Conservation (phyloP, 176 grass and related monocot species). For the Oryza australiensis region DNA sequence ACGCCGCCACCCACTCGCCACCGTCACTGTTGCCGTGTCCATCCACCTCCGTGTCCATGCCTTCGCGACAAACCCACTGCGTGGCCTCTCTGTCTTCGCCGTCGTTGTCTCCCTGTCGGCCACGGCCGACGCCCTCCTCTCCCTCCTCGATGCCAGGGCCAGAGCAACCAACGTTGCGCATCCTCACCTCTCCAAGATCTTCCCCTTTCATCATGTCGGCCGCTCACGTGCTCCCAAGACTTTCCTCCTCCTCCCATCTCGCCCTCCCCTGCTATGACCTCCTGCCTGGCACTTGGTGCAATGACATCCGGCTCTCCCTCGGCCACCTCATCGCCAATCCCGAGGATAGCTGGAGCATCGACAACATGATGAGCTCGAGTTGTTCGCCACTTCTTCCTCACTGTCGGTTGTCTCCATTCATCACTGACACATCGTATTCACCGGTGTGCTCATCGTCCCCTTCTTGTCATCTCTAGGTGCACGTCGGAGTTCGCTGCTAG, state of each 20-base stretch:
- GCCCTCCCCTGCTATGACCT: not conserved
- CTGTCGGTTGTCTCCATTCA: no score
- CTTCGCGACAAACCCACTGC: constrained; percentile 77
- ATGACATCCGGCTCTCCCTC: no score
- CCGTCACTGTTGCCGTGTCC: constrained; percentile 52
- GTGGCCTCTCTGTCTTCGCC: constrained; percentile 33
- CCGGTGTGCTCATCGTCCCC: no score
- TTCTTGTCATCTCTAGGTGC: no score
- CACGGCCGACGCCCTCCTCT: constrained; percentile 46
- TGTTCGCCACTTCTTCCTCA: no score
- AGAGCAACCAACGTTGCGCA: not conserved
- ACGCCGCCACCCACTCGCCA: no score
- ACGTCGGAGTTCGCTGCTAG: no score
- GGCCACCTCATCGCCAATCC: no score
- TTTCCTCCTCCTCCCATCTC: not conserved
- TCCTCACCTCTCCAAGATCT: constrained; percentile 50
- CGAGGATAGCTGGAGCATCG: no score
- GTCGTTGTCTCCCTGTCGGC: constrained; percentile 28
- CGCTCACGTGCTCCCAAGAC: constrained; percentile 56
- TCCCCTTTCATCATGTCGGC: constrained; percentile 69
- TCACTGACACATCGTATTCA: no score
- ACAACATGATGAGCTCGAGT: no score
- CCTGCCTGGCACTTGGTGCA: constrained; percentile 61
- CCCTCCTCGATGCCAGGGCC: constrained; percentile 42
- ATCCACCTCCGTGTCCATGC: constrained; percentile 63